Conservation (phyloP, 208 protist species). For the Trypanosoma boissoni region DNA sequence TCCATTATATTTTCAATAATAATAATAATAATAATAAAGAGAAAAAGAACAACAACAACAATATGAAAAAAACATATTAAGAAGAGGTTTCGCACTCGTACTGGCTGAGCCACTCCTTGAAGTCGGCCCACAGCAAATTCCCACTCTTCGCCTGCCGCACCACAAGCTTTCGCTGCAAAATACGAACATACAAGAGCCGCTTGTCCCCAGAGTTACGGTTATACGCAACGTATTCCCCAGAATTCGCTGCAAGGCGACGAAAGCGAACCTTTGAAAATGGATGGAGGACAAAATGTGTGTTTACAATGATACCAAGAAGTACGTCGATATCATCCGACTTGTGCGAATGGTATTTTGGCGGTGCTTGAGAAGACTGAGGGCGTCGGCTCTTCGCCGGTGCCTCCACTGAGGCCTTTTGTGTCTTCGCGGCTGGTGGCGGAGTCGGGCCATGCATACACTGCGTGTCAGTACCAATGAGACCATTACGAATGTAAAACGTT, state of each 20-base stretch:
- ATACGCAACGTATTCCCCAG: conserved; percentile 77
- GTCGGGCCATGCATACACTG: neutral
- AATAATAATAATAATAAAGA: too few species aligned
- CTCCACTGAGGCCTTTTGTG: too few species aligned
- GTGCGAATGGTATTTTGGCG: conserved; percentile 39
- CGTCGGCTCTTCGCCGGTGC: too few species aligned
- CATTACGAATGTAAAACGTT: conserved; percentile 1
- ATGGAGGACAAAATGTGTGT: conserved; percentile 43
- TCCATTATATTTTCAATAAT: too few species aligned
- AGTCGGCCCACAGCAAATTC: conserved; percentile 5
- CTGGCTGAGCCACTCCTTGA: conserved; percentile 9
- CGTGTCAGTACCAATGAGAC: neutral
- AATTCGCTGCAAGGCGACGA: conserved; percentile 32
- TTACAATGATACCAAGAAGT: conserved; percentile 37
- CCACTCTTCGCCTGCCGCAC: conserved; percentile 20
- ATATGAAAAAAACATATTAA: too few species aligned
- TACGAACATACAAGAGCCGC: conserved; percentile 45
- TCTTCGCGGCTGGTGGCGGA: too few species aligned
- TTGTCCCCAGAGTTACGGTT: conserved; percentile 37
- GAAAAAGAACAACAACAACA: neutral
- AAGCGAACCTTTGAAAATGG: conserved; percentile 49
- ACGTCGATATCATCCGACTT: conserved; percentile 71
- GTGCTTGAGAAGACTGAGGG: conserved; percentile 6
- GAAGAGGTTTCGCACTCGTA: conserved; percentile 1
- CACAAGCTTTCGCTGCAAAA: conserved; percentile 52